Conservation (phyloP, 139 green algal genomes). For the Micractinium sp. region DNA sequence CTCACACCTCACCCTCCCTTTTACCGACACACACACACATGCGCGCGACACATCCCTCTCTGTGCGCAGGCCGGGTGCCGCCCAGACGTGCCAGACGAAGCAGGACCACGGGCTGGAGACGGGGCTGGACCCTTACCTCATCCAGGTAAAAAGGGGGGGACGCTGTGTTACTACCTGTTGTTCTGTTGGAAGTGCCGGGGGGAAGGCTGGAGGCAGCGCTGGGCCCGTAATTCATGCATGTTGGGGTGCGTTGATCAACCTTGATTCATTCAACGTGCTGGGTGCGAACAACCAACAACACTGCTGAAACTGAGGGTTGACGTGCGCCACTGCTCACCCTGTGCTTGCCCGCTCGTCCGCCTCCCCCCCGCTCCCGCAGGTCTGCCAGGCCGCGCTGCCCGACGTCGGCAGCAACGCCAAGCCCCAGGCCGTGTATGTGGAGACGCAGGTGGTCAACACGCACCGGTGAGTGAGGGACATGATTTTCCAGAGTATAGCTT, state of each 20-base stretch:
- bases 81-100: slow-evolving; percentile 71
- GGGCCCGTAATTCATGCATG: no score
- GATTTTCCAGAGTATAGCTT: no score
- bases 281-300: neutral
- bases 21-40: no score
- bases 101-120: slow-evolving; percentile 91
- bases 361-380: slow-evolving; percentile 6
- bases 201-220: no score
- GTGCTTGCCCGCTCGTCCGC: neutral
- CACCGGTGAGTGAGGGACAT: slow-evolving; percentile 60
- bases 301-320: neutral
- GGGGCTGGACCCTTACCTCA: slow-evolving; percentile 84
- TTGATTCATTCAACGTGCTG: no score
- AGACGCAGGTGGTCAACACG: slow-evolving; percentile 83
- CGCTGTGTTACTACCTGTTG: neutral
- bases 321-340: no score
- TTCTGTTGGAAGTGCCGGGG: no score
- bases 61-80: slow-evolving; percentile 65
- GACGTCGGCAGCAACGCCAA: slow-evolving; percentile 17
- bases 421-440: slow-evolving; percentile 73
- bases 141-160: slow-evolving; percentile 57
- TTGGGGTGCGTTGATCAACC: no score
- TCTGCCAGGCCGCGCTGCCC: slow-evolving; percentile 67
- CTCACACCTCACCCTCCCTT: no score
- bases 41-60: no score